These are phyloP conservation scores for Pythium grandisporangium DNA, from an alignment of 352 stramenopile species.

Conservation along the genomic window DNA sequence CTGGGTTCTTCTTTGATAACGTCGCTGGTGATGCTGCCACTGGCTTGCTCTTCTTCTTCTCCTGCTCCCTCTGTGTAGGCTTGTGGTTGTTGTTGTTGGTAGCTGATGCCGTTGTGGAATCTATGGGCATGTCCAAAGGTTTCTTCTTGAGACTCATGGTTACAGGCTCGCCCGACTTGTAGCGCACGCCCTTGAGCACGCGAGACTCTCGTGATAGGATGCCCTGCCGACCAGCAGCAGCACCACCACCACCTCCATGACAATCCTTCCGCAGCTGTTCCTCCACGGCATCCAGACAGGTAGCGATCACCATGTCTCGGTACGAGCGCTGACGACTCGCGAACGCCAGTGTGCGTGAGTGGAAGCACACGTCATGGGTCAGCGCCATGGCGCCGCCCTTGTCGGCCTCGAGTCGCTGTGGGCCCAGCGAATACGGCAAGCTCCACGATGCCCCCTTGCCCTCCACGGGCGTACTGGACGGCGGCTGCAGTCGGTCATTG, in stretches of 20 bases:
- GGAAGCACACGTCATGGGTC: constrained; percentile 91
- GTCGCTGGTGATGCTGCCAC: not conserved
- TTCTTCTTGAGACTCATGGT: constrained; percentile 54
- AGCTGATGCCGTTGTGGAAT: too few relatives aligned
- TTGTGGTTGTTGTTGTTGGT: too few relatives aligned
- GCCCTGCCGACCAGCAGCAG: constrained; percentile 6
- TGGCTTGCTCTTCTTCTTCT: not conserved
- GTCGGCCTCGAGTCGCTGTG: constrained; percentile 85
- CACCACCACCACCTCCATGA: too few relatives aligned
- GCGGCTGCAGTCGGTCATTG: constrained; percentile 73
- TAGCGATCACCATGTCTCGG: constrained; percentile 80
- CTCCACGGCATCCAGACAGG: constrained; percentile 81
- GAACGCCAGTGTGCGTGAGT: constrained; percentile 76
- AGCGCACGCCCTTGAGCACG: constrained; percentile 79
- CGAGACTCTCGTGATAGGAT: constrained; percentile 46
- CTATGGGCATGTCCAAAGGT: constrained; percentile 2
- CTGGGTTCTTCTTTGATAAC: not conserved
- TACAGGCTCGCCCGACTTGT: constrained; percentile 75
- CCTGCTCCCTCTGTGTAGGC: too few relatives aligned
- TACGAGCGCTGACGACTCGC: constrained; percentile 51
- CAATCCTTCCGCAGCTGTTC: constrained; percentile 32
- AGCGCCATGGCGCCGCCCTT: constrained; percentile 53
- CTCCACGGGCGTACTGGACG: constrained; percentile 39
- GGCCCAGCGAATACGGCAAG: constrained; percentile 87
- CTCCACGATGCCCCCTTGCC: constrained; percentile 67